Evolutionary conservation across 306 rosid species (phyloP).

Genomic region (Aeschynomene evenia): DNA sequence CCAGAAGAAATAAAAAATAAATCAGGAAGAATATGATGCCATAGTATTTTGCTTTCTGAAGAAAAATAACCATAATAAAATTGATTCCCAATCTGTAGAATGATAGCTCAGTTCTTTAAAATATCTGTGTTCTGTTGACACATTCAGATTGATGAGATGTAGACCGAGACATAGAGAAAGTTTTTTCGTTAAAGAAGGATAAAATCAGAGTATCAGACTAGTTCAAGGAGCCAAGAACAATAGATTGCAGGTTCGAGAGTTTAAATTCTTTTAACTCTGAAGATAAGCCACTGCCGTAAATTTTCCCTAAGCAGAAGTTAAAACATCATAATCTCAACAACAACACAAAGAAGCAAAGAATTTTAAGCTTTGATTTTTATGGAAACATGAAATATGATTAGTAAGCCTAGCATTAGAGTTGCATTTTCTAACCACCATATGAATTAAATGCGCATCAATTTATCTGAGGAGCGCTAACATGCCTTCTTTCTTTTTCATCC

Average conservation of each 20-base stretch:
- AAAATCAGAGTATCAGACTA: neutral
- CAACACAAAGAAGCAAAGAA: neutral
- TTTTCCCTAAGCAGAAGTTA: neutral
- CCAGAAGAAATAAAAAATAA: slow-evolving; percentile 2
- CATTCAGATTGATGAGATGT: slow-evolving; percentile 21
- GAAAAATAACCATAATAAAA: neutral
- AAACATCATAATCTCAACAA: slow-evolving; percentile 7
- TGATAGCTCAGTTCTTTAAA: slow-evolving; percentile 6
- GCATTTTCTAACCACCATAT: neutral
- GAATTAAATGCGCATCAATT: neutral
- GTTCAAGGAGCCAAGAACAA: slow-evolving; percentile 3
- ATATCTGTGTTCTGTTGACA: slow-evolving; percentile 13
- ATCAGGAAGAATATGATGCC: neutral
- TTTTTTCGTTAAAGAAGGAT: neutral
- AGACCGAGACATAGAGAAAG: neutral
- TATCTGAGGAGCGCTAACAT: neutral
- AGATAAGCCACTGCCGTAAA: slow-evolving; percentile 1
- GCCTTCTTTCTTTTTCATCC: neutral
- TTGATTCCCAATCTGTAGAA: slow-evolving; percentile 2
- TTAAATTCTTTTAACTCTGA: slow-evolving; percentile 1
- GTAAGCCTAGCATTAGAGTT: neutral
- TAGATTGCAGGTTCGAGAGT: neutral
- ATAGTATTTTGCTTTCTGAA: neutral
- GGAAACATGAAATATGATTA: slow-evolving; percentile 1
- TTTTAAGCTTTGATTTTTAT: neutral